These are phyloP conservation scores for Strobilomyces echinocephalus DNA, from an alignment of 768 basidiomycete genomes.

Conservation along the genomic window DNA sequence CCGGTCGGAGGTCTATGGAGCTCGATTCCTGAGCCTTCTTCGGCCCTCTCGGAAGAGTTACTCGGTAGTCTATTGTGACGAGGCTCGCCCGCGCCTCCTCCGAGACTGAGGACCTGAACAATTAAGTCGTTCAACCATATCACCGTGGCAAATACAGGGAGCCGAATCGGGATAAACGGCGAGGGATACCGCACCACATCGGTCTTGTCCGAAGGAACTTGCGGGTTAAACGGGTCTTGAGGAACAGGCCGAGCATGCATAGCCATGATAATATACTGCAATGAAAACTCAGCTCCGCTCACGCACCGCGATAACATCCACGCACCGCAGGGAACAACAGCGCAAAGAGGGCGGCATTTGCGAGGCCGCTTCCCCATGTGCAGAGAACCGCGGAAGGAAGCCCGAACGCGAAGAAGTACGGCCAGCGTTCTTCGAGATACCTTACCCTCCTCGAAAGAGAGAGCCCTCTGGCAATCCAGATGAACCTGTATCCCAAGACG, in stretches of 20 bases:
- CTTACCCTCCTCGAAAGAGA: conserved; percentile 65
- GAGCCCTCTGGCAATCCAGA: conserved; percentile 72
- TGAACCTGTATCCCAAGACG: conserved; percentile 45
- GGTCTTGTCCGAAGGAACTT: conserved; percentile 30
- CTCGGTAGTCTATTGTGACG: conserved; percentile 33
- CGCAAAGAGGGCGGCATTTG: conserved; percentile 80
- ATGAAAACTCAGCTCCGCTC: conserved; percentile 4
- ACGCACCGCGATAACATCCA: conserved; percentile 7
- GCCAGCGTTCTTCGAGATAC: conserved; percentile 84
- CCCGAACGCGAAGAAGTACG: conserved; percentile 85
- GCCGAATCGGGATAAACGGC: conserved; percentile 72
- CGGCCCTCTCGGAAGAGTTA: conserved; percentile 54
- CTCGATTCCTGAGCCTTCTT: conserved; percentile 50
- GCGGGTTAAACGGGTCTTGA: conserved; percentile 67
- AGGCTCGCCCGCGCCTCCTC: conserved; percentile 30
- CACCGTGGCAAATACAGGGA: conserved; percentile 71
- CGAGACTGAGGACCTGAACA: conserved; percentile 57
- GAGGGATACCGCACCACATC: conserved; percentile 60
- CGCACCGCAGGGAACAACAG: conserved; percentile 75
- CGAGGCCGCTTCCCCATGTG: conserved; percentile 66
- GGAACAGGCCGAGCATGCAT: conserved; percentile 74
- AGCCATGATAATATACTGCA: conserved; percentile 79
- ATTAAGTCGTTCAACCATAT: conserved; percentile 71
- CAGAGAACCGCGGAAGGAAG: conserved; percentile 70
- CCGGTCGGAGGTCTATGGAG: conserved; percentile 13